A percentile compares a stretch with the other conserved stretches of the same genome.
Conservation (phyloP, 2,329 filamentous ascomycete genomes). For the Venturia pyrina region DNA sequence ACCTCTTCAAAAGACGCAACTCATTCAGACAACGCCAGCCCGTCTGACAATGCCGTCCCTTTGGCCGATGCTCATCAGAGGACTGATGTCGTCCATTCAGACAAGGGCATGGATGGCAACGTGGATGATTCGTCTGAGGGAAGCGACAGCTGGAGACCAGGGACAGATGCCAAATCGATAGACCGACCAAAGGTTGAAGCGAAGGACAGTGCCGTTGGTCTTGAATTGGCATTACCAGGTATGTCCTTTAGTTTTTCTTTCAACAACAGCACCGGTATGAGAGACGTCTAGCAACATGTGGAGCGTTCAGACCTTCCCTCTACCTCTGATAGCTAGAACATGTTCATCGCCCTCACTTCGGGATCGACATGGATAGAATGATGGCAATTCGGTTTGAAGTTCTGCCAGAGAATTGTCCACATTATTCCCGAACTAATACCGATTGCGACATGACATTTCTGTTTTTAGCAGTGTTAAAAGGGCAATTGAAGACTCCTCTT, state of each 20-base stretch:
- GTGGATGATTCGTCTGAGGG: background rate
- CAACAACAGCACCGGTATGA: too few species aligned
- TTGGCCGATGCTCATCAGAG: background rate
- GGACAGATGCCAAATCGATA: background rate
- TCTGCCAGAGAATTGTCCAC: too few species aligned
- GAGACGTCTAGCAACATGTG: too few species aligned
- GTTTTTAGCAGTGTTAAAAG: too few species aligned
- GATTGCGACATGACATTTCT: too few species aligned
- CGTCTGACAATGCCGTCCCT: background rate
- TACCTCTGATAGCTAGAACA: too few species aligned
- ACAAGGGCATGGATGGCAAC: background rate
- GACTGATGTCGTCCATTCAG: background rate
- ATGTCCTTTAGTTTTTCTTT: background rate
- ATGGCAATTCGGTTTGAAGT: too few species aligned
- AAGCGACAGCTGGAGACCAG: background rate
- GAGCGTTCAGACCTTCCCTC: too few species aligned
- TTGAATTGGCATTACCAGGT: background rate
- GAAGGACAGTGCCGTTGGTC: background rate
- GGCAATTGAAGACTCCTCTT: too few species aligned
- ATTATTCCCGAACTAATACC: too few species aligned
- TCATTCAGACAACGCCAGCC: background rate
- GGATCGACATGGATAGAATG: too few species aligned
- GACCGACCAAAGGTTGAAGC: background rate
- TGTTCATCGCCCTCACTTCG: too few species aligned
- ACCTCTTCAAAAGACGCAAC: background rate